These are phyloP conservation scores for Metarhizium rileyi DNA, from an alignment of 2,329 filamentous ascomycete genomes.

Conservation along the genomic window DNA sequence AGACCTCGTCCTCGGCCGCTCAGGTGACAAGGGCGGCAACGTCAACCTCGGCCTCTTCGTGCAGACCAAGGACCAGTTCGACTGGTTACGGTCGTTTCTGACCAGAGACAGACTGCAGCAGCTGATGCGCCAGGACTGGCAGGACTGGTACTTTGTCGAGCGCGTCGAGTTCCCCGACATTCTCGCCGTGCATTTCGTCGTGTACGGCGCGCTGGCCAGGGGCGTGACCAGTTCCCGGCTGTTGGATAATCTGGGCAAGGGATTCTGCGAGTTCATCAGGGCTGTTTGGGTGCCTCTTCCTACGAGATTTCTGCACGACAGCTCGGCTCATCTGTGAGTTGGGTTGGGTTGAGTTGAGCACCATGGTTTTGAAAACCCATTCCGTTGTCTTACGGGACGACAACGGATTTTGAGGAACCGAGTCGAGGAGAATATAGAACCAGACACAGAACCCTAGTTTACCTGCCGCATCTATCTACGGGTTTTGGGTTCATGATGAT, in stretches of 20 bases:
- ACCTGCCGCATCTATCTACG: no score
- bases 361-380: no score
- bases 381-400: no score
- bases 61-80: constrained; percentile 30
- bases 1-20: constrained; percentile 20
- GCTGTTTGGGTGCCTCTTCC: constrained; percentile 15
- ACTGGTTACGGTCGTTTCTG: constrained; percentile 34
- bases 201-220: constrained; percentile 34
- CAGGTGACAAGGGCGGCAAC: constrained; percentile 33
- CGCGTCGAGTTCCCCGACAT: constrained; percentile 36
- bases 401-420: no score
- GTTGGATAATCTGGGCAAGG: constrained; percentile 41
- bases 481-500: no score
- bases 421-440: no score
- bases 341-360: not conserved
- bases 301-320: constrained; percentile 9
- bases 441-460: no score
- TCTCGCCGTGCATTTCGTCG: constrained; percentile 38
- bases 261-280: constrained; percentile 39
- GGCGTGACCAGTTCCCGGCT: constrained; percentile 37
- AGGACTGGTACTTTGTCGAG: constrained; percentile 27
- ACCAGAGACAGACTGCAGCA: constrained; percentile 26
- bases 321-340: not conserved
- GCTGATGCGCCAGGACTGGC: constrained; percentile 25
- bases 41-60: constrained; percentile 37